Base-by-base conservation (phyloP, 1,139 yeast genomes). In the Candida albicans region DNA sequence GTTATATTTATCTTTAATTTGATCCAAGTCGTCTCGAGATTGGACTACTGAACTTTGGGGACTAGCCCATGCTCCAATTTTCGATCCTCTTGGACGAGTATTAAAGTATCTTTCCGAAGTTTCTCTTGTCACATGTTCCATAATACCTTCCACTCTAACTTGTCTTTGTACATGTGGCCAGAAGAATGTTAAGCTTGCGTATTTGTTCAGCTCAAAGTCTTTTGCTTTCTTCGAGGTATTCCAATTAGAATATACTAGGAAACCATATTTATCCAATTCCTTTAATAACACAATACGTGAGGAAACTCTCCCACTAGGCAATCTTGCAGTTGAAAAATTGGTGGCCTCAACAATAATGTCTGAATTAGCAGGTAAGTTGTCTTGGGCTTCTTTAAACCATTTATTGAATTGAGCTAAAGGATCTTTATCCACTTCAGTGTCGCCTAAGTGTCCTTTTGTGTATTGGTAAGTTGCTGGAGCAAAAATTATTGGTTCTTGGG, bases 11-110 rank as follows among this genome's bases (percentile, higher is more conserved):
- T 67, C 60, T 40, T 76, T 77, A 4, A 73, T 57, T 0, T 62
- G 58, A 40, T 90, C 88, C 48, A 93, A 76, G 51, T 79, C 85
- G 13, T 77, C 76, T 52, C 96, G 73, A 33, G 72, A 64, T 15
- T 62, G 57, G 28, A 93, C 73, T 1, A 70, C 73, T 45, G 76
- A 73, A 35, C 91, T 82, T 70, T 93, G 99, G 1, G 96, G 95
- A 36, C 95, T 84, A 0, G 98, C 87, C 96, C 97, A 91, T 0
- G 99, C 99, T 22, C 99, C 98, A 49, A 93, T 82, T 59, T 87
- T 82, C 18, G 96, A 87, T 5, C 95, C 97, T 49, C 96, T 75
- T 30, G 99, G 98, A 57, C 99, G 77, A 1, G 96, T 86, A 43
- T 80, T 77, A 65, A 81, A 93, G 65, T 93, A 93, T 43, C 84